phyloP scores from a whole-genome alignment of 2,329 filamentous ascomycete genomes.

The Sarocladium brachiariae region DNA sequence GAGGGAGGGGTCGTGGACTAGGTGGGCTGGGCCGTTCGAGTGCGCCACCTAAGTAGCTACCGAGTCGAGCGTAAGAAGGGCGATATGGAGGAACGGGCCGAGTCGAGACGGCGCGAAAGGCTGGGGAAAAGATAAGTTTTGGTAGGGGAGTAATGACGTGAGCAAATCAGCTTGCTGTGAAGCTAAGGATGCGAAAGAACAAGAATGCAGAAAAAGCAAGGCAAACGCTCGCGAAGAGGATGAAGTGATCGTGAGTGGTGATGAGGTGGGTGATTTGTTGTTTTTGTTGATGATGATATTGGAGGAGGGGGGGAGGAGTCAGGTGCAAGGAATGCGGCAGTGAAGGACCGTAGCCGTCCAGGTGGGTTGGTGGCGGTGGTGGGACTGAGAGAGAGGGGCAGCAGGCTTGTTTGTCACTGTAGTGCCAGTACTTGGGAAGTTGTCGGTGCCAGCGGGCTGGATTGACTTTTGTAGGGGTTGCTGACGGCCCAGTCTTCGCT shows the following conservation, averaged over 20 bases:
- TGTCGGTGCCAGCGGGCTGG: background rate
- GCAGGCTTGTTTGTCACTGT: no score
- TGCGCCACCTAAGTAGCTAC: background rate
- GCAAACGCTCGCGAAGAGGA: background rate
- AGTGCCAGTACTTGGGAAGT: no score
- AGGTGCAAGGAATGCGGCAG: background rate
- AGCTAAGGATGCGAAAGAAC: background rate
- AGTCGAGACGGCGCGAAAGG: conserved; percentile 6
- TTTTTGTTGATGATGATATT: conserved; percentile 5
- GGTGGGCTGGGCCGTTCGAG: conserved; percentile 8
- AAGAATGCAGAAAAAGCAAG: background rate
- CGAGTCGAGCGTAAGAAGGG: conserved; percentile 3
- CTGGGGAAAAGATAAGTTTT: background rate
- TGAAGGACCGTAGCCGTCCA: no score
- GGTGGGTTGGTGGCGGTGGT: no score
- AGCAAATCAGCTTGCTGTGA: no score
- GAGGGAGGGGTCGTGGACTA: conserved; percentile 14
- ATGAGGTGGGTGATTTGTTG: background rate
- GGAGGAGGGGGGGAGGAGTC: background rate
- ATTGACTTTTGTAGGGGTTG: background rate
- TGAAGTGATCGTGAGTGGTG: background rate
- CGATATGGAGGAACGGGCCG: conserved; percentile 1
- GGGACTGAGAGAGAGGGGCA: no score
- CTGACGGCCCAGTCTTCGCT: background rate
- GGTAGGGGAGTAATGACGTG: background rate